These are phyloP conservation scores for Sporothrix curviconia DNA, from an alignment of 2,329 filamentous ascomycete genomes.

Conservation along the genomic window DNA sequence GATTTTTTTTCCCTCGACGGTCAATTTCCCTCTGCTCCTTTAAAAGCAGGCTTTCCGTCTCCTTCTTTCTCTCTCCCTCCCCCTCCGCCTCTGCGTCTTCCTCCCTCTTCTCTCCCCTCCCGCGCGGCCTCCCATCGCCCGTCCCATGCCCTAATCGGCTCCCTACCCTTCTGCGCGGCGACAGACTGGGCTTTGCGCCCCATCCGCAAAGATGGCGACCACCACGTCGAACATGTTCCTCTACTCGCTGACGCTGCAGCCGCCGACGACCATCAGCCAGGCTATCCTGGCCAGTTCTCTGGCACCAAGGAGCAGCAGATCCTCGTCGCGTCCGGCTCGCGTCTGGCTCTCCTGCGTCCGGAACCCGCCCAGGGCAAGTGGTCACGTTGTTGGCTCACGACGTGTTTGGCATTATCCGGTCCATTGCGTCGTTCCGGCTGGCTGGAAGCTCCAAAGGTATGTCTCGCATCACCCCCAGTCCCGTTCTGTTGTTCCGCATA, in stretches of 20 bases:
- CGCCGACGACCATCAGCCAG: conserved; percentile 80
- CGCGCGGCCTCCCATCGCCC: not conserved
- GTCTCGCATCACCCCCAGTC: conserved; percentile 33
- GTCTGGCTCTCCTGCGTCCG: conserved; percentile 78
- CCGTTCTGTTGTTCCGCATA: conserved; percentile 39
- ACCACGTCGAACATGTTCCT: conserved; percentile 92
- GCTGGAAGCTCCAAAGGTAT: conserved; percentile 95
- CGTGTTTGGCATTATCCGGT: conserved; percentile 90
- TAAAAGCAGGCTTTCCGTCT: no score
- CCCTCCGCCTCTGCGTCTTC: not conserved
- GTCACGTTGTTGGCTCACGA: conserved; percentile 83
- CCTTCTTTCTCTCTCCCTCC: not conserved
- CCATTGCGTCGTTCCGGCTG: conserved; percentile 80
- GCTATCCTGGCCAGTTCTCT: conserved; percentile 93
- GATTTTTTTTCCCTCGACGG: conserved; percentile 17
- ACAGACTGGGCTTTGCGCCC: conserved; percentile 36
- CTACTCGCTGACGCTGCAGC: conserved; percentile 94
- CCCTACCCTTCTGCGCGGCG: conserved; percentile 7
- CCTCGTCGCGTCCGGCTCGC: conserved; percentile 84
- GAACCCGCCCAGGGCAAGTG: conserved; percentile 82
- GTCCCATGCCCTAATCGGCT: conserved; percentile 12
- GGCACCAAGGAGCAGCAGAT: conserved; percentile 98
- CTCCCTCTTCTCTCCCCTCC: not conserved
- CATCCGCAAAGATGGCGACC: conserved; percentile 69
- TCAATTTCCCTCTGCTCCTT: not conserved